Base-by-base conservation (phyloP, 805 yeast species). In the Clavispora vitiphila region DNA sequence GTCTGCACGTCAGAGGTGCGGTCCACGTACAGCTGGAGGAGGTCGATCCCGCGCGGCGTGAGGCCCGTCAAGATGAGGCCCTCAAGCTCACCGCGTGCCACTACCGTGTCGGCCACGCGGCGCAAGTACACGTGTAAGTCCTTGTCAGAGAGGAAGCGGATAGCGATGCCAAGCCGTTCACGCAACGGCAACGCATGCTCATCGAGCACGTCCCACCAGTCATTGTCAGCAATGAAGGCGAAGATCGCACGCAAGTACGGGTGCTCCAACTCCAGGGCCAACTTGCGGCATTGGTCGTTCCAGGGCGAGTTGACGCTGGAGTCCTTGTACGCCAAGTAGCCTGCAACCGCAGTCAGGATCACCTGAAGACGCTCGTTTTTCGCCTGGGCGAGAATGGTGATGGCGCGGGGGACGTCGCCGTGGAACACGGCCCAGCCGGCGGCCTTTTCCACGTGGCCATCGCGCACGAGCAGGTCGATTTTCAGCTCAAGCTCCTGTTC, bases 351-450 rank as follows among this genome's bases (percentile, higher is more conserved):
- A 0, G 98, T 84, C 0, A 96, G 88, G 75, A 91, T 89, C 35
- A 91, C 72, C 38, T 84, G 65, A 35, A 86, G 69, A 40, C 81
- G 67, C 57, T 84, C 89, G 43, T 77, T 81, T 37, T 80, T 80
- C 2, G 96, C 78, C n/a, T 77, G 70, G 0, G 86, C 79, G 40
- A 91, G 66, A n/a, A 88, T 83, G 34, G 78, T 80, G 4, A 90
- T 85, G 0, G 97, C 96, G 38, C 80, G 74, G 2, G 77, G 74
- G 2, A 91, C 85, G 59, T 89, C 86, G 6, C 96, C 96, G 57
- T 87, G 91, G 61, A 91, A 91, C 0, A 89, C 90, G 0, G 97
- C 97, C 95, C 96, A 87, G 0, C 95, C 98, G 1, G 97, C 99
- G 1, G 99, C 98, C 57, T 91, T 82, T 47, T 89, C 96, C 47